Evolutionary conservation across 2,329 filamentous ascomycete species (phyloP).

Genomic region (Helotiales sp.): DNA sequence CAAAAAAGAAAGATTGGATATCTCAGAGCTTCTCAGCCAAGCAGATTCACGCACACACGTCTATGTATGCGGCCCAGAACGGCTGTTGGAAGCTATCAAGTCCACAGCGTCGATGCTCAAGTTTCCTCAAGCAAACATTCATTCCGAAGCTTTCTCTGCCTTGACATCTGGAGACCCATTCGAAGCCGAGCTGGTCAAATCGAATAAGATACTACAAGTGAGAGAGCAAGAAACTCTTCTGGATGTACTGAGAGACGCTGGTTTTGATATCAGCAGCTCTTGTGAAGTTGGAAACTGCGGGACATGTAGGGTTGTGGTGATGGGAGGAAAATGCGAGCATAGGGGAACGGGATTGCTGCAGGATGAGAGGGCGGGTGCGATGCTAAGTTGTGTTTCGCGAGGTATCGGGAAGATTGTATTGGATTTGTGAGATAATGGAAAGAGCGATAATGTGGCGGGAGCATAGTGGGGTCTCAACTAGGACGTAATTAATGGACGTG

Average conservation of each 20-base stretch:
- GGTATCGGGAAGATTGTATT: slow-evolving; percentile 21
- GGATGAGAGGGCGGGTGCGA: slow-evolving; percentile 32
- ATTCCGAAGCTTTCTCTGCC: slow-evolving; percentile 59
- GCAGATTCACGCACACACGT: slow-evolving; percentile 54
- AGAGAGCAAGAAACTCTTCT: slow-evolving; percentile 42
- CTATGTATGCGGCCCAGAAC: slow-evolving; percentile 58
- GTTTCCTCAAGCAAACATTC: slow-evolving; percentile 50
- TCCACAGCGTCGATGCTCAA: slow-evolving; percentile 41
- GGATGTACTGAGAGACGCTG: slow-evolving; percentile 40
- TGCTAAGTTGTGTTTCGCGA: slow-evolving; percentile 25
- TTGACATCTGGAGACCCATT: slow-evolving; percentile 59
- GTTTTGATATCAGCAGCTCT: slow-evolving; percentile 40
- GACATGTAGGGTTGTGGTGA: slow-evolving; percentile 41
- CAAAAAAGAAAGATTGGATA: slow-evolving; percentile 50
- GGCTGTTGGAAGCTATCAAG: slow-evolving; percentile 54
- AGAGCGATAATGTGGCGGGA: too few relatives aligned
- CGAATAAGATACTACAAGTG: slow-evolving; percentile 42
- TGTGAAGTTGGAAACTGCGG: slow-evolving; percentile 45
- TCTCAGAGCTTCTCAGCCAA: slow-evolving; percentile 44
- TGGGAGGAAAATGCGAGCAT: slow-evolving; percentile 38
- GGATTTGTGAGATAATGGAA: slow-evolving; percentile 5
- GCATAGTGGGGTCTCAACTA: too few relatives aligned
- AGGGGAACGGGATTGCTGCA: slow-evolving; percentile 38
- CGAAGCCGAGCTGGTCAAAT: slow-evolving; percentile 51
- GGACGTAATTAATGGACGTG: too few relatives aligned